Conservation (phyloP, 371 early-diverging fungal genomes). For the Rhizopus delemar region DNA sequence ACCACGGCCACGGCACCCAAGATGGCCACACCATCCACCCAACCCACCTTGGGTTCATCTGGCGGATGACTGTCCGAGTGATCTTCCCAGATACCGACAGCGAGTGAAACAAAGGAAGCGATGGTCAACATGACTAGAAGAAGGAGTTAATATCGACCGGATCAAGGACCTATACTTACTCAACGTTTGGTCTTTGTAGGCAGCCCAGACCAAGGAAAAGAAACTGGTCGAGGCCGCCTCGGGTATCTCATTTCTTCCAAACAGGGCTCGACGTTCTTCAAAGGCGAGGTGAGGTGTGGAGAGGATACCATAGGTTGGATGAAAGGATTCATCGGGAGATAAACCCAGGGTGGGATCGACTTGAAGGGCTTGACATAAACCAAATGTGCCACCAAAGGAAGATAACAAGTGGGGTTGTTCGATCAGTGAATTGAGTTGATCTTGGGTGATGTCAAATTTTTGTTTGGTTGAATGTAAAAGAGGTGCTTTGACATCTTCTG, state of each 20-base stretch:
- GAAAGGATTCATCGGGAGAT: conserved; percentile 55
- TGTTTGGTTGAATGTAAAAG: conserved; percentile 1
- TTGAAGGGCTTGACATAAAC: conserved; percentile 56
- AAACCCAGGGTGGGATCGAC: conserved; percentile 68
- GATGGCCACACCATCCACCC: conserved; percentile 75
- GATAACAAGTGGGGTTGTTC: conserved; percentile 55
- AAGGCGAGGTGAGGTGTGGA: conserved; percentile 23
- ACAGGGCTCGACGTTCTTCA: conserved; percentile 41
- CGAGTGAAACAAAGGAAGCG: conserved; percentile 79
- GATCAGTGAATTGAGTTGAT: conserved; percentile 49
- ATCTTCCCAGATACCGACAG: conserved; percentile 82
- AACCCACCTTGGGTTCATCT: conserved; percentile 56
- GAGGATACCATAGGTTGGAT: conserved; percentile 21
- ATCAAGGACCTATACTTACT: conserved; percentile 22
- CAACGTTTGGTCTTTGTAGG: conserved; percentile 57
- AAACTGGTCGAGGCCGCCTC: conserved; percentile 61
- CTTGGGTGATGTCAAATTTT: conserved; percentile 39
- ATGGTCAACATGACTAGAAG: conserved; percentile 64
- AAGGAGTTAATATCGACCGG: no score
- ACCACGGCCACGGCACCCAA: conserved; percentile 77
- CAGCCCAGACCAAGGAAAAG: conserved; percentile 56
- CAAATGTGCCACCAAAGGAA: conserved; percentile 58
- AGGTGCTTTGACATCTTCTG: conserved; percentile 3
- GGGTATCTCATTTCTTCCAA: conserved; percentile 67
- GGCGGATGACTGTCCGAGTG: conserved; percentile 44